These are phyloP conservation scores for Aurantiochytrium sp. DNA, from an alignment of 108 stramenopile genomes.

Conservation along the genomic window DNA sequence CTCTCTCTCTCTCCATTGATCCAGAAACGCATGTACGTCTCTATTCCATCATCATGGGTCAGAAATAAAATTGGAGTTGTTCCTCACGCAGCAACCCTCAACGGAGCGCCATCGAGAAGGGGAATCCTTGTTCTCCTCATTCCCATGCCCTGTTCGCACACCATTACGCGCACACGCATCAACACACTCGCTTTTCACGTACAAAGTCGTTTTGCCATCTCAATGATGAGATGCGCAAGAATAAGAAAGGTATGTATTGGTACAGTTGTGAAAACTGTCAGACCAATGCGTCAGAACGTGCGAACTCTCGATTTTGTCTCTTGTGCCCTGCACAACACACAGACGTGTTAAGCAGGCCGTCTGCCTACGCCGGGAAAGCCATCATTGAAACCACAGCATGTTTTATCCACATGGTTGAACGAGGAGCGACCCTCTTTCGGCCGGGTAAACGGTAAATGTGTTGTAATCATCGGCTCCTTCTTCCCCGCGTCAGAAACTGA, in stretches of 20 bases:
- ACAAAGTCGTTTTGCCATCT: no score
- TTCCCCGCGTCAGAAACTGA: no score
- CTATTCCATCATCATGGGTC: not conserved
- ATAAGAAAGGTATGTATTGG: no score
- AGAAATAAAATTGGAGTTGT: not conserved
- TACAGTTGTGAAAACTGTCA: no score
- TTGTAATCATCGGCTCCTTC: slow-evolving; percentile 14
- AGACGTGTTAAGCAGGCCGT: no score
- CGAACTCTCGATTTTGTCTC: no score
- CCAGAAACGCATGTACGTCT: no score
- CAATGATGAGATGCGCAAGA: no score
- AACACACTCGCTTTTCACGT: not conserved
- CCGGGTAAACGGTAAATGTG: slow-evolving; percentile 15
- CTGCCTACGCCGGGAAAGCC: not conserved
- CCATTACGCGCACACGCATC: not conserved
- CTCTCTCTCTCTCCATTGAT: no score
- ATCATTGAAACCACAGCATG: slow-evolving; percentile 19
- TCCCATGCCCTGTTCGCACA: not conserved
- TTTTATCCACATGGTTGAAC: not conserved
- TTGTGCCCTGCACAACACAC: no score
- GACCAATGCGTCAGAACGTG: no score
- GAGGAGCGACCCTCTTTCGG: slow-evolving; percentile 18
- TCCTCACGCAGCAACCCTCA: not conserved
- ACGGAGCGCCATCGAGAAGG: not conserved
- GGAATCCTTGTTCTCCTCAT: not conserved